phyloP scores from a whole-genome alignment of 768 basidiomycete genomes.

The Pleurotus ostreatus region DNA sequence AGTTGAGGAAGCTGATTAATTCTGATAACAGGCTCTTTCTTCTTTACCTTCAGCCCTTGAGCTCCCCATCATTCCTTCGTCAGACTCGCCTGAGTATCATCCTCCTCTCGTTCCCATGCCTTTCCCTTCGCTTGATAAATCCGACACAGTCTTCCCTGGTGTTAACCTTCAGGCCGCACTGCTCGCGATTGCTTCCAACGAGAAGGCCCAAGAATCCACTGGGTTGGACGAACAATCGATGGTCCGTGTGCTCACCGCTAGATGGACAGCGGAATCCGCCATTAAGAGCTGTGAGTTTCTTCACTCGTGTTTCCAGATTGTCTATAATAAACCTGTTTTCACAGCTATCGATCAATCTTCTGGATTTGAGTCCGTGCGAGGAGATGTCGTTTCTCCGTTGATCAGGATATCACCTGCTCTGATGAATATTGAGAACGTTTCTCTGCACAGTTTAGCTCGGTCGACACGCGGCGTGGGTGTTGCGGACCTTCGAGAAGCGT shows the following conservation, averaged over 20 bases:
- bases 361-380: conserved; percentile 51
- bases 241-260: conserved; percentile 44
- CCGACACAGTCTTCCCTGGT: conserved; percentile 30
- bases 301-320: conserved; percentile 1
- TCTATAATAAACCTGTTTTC: not conserved
- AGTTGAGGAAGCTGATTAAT: conserved; percentile 3
- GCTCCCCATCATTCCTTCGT: conserved; percentile 30
- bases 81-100: conserved; percentile 37
- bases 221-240: conserved; percentile 58
- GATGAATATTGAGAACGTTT: conserved; percentile 90
- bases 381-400: conserved; percentile 69
- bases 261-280: conserved; percentile 76
- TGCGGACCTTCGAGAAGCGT: conserved; percentile 80
- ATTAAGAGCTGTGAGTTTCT: conserved; percentile 65
- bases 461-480: conserved; percentile 83
- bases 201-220: conserved; percentile 57
- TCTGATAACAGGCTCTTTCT: conserved; percentile 37
- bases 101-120: conserved; percentile 39
- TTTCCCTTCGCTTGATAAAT: conserved; percentile 29
- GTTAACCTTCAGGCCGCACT: conserved; percentile 54
- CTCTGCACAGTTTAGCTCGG: conserved; percentile 77
- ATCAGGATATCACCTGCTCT: conserved; percentile 80
- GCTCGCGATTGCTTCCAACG: conserved; percentile 47
- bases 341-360: conserved; percentile 54
- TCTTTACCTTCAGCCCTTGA: conserved; percentile 31